Conservation (phyloP, 2,329 filamentous ascomycete genomes). For the Botrytis hyacinthi region DNA sequence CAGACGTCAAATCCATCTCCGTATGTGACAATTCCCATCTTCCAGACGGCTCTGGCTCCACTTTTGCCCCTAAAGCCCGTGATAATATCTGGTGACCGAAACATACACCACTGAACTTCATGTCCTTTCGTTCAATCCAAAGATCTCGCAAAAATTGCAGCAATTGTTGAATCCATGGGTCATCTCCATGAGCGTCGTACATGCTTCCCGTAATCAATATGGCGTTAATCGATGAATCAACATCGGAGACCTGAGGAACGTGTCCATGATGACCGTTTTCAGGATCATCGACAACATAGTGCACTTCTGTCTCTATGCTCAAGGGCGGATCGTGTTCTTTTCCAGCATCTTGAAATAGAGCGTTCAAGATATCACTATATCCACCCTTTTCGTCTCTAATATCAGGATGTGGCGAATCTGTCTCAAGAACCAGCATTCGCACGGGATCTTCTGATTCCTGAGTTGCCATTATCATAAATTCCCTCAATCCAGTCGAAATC, state of each 20-base stretch:
- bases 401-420: slow-evolving; percentile 53
- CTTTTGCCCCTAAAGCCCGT: slow-evolving; percentile 65
- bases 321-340: slow-evolving; percentile 52
- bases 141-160: slow-evolving; percentile 63
- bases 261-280: slow-evolving; percentile 12
- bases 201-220: slow-evolving; percentile 77
- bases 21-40: slow-evolving; percentile 79
- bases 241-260: slow-evolving; percentile 9
- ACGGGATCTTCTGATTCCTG: slow-evolving; percentile 27
- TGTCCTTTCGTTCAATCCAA: slow-evolving; percentile 56
- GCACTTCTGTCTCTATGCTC: slow-evolving; percentile 53
- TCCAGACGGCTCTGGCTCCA: slow-evolving; percentile 64
- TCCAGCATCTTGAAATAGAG: slow-evolving; percentile 52
- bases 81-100: slow-evolving; percentile 86
- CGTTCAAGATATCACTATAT: slow-evolving; percentile 54
- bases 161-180: slow-evolving; percentile 73
- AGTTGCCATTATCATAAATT: neutral
- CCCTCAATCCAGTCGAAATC: neutral
- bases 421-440: slow-evolving; percentile 55
- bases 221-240: slow-evolving; percentile 60
- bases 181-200: slow-evolving; percentile 69
- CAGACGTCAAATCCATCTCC: slow-evolving; percentile 63
- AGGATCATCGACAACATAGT: slow-evolving; percentile 49
- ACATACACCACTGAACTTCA: slow-evolving; percentile 78
- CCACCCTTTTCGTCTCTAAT: slow-evolving; percentile 49